Percentiles rank a stretch among this genome's conserved stretches.
These are phyloP conservation scores for Skeletonema grethae DNA, from an alignment of 108 stramenopile genomes.

Conservation along the genomic window DNA sequence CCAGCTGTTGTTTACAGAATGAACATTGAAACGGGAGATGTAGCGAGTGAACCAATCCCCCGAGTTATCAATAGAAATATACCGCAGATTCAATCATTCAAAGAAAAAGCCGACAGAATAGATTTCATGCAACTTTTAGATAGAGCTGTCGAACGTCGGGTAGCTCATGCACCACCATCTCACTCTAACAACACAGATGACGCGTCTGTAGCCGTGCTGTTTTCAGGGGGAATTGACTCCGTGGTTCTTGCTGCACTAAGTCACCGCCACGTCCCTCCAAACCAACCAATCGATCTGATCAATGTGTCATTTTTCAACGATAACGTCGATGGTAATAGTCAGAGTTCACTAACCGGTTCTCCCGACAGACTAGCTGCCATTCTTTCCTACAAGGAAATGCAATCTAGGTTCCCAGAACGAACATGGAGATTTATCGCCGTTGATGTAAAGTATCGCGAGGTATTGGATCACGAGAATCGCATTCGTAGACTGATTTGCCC, in stretches of 20 bases:
- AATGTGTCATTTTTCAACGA: constrained; percentile 85
- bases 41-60: constrained; percentile 23
- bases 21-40: constrained; percentile 26
- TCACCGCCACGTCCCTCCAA: constrained; percentile 59
- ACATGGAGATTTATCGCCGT: constrained; percentile 73
- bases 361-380: constrained; percentile 92
- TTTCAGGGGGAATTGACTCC: constrained; percentile 97
- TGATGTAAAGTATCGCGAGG: constrained; percentile 78
- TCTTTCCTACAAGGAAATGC: constrained; percentile 68
- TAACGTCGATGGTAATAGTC: constrained; percentile 8
- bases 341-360: constrained; percentile 31
- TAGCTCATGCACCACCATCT: constrained; percentile 44
- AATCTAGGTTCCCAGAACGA: constrained; percentile 59
- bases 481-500: constrained; percentile 77
- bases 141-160: constrained; percentile 65
- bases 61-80: constrained; percentile 30
- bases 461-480: constrained; percentile 55
- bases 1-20: constrained; percentile 65
- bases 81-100: background rate
- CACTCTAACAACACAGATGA: constrained; percentile 24
- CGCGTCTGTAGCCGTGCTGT: constrained; percentile 81
- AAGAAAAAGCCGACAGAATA: background rate
- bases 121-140: constrained; percentile 36
- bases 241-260: constrained; percentile 90
- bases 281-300: constrained; percentile 79